Evolutionary conservation across 495 filamentous ascomycete species (phyloP), one percentile per base, ranked within the genome.

Genomic region (Cladorrhinum samala): DNA sequence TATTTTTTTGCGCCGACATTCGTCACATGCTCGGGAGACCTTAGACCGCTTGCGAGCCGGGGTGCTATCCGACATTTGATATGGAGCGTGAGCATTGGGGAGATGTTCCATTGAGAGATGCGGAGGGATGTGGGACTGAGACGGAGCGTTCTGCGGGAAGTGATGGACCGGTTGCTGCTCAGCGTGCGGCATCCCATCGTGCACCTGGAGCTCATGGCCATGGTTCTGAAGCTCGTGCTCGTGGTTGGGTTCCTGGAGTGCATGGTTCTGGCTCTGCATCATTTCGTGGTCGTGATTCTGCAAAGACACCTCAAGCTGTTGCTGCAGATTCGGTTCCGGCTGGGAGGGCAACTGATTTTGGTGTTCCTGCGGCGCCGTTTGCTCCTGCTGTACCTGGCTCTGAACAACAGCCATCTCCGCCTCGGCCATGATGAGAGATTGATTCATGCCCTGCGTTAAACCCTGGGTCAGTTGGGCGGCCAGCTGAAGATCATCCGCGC

Each of bases 1-100:
- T 57, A 96, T 91, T 85, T 97, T 97, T 68, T 96, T 97, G 47
- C 92, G 80, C 46, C 92, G 81, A 63, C 92, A 97, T 63, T 97
- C 92, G 68, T 97, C 92, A 57, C 92, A 97, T 1, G 92, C 92
- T 21, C 91, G 77, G 2, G 92, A 96, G 0, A 95, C 91, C 69
- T 97, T 97, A 0, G 87, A 88, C 53, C 91, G 77, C 65, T 95
- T 95, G 50, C 87, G 74, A 0, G 86, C 86, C 9, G 87, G 83
- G 43, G 81, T 87, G 45, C 73, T 74, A 55, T 88, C 85, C 9
- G 46, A 57, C 53, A 38, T 52, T 41, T 53, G 56, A 48, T 64
- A 68, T 36, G 52, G 56, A 0, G 45, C 25, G 47, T 54, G 59
- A 0, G n/a, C 36, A 18, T 23, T 53, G 7, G 64, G 57, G 14